Evolutionary conservation across 2,329 filamentous ascomycete genomes (phyloP), one percentile per base, ranked within the genome.

Genomic region (Fusarium xylarioides): DNA sequence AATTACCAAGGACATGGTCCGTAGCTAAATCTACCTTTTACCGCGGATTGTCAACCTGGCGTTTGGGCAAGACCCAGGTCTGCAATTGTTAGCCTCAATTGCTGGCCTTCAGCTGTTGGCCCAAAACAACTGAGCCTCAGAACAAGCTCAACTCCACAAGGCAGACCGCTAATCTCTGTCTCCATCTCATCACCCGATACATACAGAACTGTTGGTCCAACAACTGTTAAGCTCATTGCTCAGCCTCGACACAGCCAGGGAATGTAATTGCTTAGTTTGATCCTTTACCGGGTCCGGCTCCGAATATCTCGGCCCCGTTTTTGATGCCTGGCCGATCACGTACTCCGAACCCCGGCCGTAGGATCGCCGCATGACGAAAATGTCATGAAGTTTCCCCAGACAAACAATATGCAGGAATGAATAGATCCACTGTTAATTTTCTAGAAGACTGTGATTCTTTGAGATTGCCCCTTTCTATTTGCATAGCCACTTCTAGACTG

Each of bases 241-340:
- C 38, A 59, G 71, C 71, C 70, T 47, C 42, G 32, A 54, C 71
- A 74, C 28, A 68, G 70, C 71, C 71, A 19, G n/a, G 40, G 30
- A 28, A 38, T 47, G 19, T 21, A 49, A 52, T 44, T 56, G 32
- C 44, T 40, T 32, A 40, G 43, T 26, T 23, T 21, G 46, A 44
- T 30, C 35, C 35, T 61, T 37, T 28, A 43, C 44, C 66, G 50
- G 66, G 40, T 21, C 43, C 57, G 50, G 63, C 15, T 16, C 70
- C 58, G 70, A 74, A n/a, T 15, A 32, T 15, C 49, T 60, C 71
- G 71, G 71, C 54, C 62, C 70, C 58, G 47, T 56, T n/a, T 56
- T 37, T 54, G 8, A 32, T 54, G 23, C 23, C 26, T 49, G 19
- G 37, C 70, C 53, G 53, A 61, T 62, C 60, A 28, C 28, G 11